A percentile compares a stretch with the other conserved stretches of the same genome.
Conservation (phyloP, 2,329 filamentous ascomycete genomes). For the Aspergillus hortae region DNA sequence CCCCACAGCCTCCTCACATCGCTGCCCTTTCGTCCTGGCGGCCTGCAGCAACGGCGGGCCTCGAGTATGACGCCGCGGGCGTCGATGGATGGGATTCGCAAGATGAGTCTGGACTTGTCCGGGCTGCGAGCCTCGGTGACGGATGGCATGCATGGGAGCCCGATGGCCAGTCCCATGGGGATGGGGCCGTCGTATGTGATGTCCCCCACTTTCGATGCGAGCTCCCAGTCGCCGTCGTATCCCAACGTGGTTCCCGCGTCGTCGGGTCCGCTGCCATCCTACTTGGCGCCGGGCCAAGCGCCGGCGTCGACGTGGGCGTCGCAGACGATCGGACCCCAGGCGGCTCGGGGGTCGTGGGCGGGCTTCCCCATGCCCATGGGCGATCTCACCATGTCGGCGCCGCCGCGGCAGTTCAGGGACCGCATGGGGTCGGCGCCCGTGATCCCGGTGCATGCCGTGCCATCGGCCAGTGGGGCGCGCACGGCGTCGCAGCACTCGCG, state of each 20-base stretch:
- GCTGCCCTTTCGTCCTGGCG: slow-evolving; percentile 16
- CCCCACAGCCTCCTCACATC: slow-evolving; percentile 35
- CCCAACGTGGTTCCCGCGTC: slow-evolving; percentile 17
- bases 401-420: slow-evolving; percentile 26
- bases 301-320: background rate
- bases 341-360: slow-evolving; percentile 19
- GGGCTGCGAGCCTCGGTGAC: slow-evolving; percentile 26
- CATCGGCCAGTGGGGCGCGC: slow-evolving; percentile 20
- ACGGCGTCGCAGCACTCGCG: slow-evolving; percentile 18
- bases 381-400: slow-evolving; percentile 16
- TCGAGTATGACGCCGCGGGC: slow-evolving; percentile 24
- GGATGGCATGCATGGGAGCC: slow-evolving; percentile 17
- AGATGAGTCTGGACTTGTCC: slow-evolving; percentile 35
- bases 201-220: slow-evolving; percentile 24
- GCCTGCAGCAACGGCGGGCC: slow-evolving; percentile 26
- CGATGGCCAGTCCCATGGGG: background rate
- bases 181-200: slow-evolving; percentile 17
- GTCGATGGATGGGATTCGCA: slow-evolving; percentile 27
- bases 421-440: slow-evolving; percentile 33
- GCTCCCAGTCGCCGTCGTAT: slow-evolving; percentile 21
- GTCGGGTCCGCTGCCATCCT: slow-evolving; percentile 24
- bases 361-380: slow-evolving; percentile 20
- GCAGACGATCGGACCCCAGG: slow-evolving; percentile 9
- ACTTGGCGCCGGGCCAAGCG: slow-evolving; percentile 17
- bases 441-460: slow-evolving; percentile 21